Conservation (phyloP, 2,329 filamentous ascomycete genomes). For the Talaromyces sp. region DNA sequence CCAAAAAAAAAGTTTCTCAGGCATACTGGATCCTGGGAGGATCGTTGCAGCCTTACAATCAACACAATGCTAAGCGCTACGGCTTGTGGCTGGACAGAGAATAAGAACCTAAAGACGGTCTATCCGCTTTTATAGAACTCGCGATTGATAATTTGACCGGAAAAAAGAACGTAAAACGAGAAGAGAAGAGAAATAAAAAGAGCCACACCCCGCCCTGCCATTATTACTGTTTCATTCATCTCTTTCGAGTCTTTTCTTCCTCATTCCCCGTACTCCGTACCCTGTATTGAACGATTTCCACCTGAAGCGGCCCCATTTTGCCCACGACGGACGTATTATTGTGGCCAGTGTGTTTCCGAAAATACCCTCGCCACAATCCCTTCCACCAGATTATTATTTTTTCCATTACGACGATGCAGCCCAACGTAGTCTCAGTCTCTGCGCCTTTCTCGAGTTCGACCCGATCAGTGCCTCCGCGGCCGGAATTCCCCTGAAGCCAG, state of each 20-base stretch:
- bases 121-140: neutral
- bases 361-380: constrained; percentile 3
- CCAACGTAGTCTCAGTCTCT: neutral
- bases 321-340: neutral
- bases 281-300: neutral
- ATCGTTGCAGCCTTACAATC: neutral
- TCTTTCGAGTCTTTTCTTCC: neutral
- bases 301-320: neutral
- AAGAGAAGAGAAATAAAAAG: neutral
- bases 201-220: neutral
- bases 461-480: neutral
- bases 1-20: neutral
- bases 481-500: neutral
- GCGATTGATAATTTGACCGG: neutral
- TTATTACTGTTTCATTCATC: neutral
- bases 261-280: neutral
- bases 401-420: constrained; percentile 1
- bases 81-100: neutral
- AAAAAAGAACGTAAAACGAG: neutral
- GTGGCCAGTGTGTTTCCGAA: neutral
- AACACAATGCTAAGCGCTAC: neutral
- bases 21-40: neutral
- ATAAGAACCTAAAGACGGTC: neutral
- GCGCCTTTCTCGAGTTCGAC: neutral
- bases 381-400: neutral